A percentile compares a stretch with the other conserved stretches of the same genome.
Evolutionary conservation across 345 rosid species (phyloP).

Genomic region (Chamaenerion angustifolium): DNA sequence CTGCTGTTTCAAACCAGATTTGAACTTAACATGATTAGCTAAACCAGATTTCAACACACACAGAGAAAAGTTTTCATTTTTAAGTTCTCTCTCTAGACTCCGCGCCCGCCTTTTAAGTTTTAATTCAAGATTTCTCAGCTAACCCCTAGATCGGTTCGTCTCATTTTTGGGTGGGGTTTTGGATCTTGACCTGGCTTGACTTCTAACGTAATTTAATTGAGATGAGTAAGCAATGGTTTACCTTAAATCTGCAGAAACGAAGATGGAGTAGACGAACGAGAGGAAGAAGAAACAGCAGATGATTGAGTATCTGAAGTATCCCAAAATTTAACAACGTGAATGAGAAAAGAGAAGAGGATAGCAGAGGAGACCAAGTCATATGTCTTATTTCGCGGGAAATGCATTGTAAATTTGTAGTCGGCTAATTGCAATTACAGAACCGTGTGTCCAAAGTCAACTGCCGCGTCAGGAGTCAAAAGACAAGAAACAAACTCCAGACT

Average conservation of each 20-base stretch:
- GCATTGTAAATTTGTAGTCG: background rate
- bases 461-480: conserved; percentile 3
- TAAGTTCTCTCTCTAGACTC: background rate
- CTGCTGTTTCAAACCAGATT: background rate
- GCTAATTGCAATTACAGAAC: background rate
- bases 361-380: background rate
- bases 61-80: no score
- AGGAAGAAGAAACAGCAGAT: background rate
- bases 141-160: background rate
- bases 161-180: background rate
- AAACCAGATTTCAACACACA: no score
- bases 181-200: background rate
- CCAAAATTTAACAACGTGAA: no score
- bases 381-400: background rate
- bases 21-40: no score
- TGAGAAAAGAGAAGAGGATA: background rate
- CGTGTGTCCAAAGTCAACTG: conserved; percentile 2
- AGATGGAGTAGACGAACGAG: background rate
- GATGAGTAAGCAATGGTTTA: no score
- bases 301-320: no score
- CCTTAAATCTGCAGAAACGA: no score
- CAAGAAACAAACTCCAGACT: background rate
- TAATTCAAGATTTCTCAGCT: background rate
- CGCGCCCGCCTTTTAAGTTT: background rate
- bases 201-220: background rate